Percentiles rank a stretch among this genome's conserved stretches.
Evolutionary conservation across 495 filamentous ascomycete species (phyloP).

Genomic region (Penicillium steckii): DNA sequence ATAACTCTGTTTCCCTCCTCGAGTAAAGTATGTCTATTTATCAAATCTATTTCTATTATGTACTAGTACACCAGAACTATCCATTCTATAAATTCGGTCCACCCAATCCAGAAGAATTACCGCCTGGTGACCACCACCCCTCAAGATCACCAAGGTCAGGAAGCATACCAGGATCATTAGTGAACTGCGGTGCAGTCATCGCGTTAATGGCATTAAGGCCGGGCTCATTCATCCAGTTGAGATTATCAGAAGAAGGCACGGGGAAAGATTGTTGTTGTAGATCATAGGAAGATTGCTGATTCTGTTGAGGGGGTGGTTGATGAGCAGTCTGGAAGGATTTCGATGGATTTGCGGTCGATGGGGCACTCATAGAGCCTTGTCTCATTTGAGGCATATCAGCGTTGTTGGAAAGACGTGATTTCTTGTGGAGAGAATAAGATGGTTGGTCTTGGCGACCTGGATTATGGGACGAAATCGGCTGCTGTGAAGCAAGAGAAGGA

Average conservation of each 20-base stretch:
- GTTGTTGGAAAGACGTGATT: conserved; percentile 22
- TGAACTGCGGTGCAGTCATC: conserved; percentile 19
- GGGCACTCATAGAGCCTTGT: conserved; percentile 1
- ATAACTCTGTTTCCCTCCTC: too few relatives aligned
- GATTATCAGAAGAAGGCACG: conserved; percentile 13
- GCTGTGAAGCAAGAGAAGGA: conserved; percentile 1
- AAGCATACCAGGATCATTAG: conserved; percentile 24
- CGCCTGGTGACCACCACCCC: conserved; percentile 39
- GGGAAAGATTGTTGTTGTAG: conserved; percentile 7
- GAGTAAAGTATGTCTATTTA: too few relatives aligned
- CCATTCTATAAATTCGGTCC: conserved; percentile 15
- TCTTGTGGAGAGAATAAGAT: conserved; percentile 27
- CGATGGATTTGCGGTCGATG: conserved; percentile 2
- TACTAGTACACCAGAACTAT: background rate
- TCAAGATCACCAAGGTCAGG: conserved; percentile 39
- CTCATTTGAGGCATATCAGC: background rate
- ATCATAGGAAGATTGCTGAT: conserved; percentile 1
- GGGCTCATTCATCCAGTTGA: conserved; percentile 36
- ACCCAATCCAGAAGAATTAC: conserved; percentile 16
- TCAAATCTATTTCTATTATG: background rate
- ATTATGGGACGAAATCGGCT: background rate
- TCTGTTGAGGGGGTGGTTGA: conserved; percentile 2
- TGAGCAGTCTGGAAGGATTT: conserved; percentile 5
- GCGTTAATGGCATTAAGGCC: conserved; percentile 22
- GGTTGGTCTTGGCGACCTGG: background rate